These are phyloP conservation scores for Anthracocystis walkeri DNA, from an alignment of 1,284 basidiomycete species.

Conservation along the genomic window DNA sequence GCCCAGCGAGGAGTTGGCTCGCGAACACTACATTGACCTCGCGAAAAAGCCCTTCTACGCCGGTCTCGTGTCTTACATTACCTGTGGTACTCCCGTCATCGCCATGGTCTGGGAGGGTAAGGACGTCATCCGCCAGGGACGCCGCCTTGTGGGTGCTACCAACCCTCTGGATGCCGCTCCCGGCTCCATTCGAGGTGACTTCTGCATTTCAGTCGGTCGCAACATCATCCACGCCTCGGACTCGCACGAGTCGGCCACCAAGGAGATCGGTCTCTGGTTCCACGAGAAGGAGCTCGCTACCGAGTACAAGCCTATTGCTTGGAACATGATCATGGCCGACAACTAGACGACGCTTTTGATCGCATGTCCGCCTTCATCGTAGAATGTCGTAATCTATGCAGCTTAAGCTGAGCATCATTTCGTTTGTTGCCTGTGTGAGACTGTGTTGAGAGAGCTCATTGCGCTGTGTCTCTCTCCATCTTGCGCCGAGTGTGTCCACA, in stretches of 20 bases:
- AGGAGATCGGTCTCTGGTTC: conserved; percentile 73
- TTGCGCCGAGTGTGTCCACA: not conserved
- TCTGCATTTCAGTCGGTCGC: conserved; percentile 67
- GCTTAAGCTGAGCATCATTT: not conserved
- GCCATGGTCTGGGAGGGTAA: conserved; percentile 68
- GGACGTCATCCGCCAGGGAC: conserved; percentile 66
- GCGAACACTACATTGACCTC: conserved; percentile 65
- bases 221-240: conserved; percentile 72
- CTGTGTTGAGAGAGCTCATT: not conserved
- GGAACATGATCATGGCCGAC: conserved; percentile 60
- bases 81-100: conserved; percentile 62
- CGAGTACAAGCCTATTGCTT: conserved; percentile 70
- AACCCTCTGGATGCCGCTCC: conserved; percentile 62
- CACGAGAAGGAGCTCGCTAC: conserved; percentile 70
- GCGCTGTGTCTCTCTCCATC: not conserved
- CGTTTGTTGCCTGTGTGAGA: not conserved
- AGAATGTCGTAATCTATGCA: not conserved
- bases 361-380: not conserved
- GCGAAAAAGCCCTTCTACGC: conserved; percentile 62
- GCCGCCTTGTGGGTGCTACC: conserved; percentile 65
- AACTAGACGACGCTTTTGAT: conserved; percentile 36
- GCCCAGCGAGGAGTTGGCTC: conserved; percentile 52
- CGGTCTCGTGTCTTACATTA: conserved; percentile 62
- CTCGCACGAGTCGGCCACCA: conserved; percentile 71
- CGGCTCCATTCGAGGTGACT: conserved; percentile 64